phyloP scores from a whole-genome alignment of 192 early-diverging fungal genomes.

The Gryganskiella cystojenkinii region DNA sequence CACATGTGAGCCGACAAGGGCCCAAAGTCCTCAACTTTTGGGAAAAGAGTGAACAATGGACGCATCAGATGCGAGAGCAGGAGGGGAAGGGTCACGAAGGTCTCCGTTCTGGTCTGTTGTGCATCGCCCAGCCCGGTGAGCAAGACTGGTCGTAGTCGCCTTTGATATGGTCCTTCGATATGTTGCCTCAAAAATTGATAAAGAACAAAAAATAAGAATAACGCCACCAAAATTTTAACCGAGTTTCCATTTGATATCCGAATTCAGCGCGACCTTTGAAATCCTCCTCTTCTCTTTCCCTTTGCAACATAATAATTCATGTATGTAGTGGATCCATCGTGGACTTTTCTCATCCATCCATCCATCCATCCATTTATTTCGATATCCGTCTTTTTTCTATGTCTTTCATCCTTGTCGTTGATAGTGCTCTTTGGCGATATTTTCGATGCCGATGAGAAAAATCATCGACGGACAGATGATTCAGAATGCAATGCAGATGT shows the following conservation, averaged over 20 bases:
- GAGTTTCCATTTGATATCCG: too few relatives aligned
- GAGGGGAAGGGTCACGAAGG: neutral
- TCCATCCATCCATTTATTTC: conserved; percentile 52
- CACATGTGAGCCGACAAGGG: neutral
- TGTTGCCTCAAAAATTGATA: too few relatives aligned
- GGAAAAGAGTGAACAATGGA: conserved; percentile 25
- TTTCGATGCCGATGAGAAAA: neutral
- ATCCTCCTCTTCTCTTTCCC: conserved; percentile 6
- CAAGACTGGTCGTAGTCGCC: too few relatives aligned
- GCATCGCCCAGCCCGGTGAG: conserved; percentile 16
- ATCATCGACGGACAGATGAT: neutral
- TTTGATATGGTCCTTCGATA: too few relatives aligned
- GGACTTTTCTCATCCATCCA: conserved; percentile 11
- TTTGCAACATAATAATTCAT: conserved; percentile 9
- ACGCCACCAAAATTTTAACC: too few relatives aligned
- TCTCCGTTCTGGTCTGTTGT: conserved; percentile 20
- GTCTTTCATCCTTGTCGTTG: neutral
- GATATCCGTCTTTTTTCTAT: neutral
- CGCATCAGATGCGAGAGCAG: neutral
- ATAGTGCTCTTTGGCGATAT: neutral
- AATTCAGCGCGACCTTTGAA: too few relatives aligned
- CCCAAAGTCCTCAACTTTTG: conserved; percentile 11
- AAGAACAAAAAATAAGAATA: too few relatives aligned
- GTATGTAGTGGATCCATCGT: conserved; percentile 4
- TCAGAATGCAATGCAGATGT: neutral